Evolutionary conservation across 495 filamentous ascomycete genomes (phyloP), one percentile per base, ranked within the genome.

Genomic region (Hypoxylon lienhwacheense): DNA sequence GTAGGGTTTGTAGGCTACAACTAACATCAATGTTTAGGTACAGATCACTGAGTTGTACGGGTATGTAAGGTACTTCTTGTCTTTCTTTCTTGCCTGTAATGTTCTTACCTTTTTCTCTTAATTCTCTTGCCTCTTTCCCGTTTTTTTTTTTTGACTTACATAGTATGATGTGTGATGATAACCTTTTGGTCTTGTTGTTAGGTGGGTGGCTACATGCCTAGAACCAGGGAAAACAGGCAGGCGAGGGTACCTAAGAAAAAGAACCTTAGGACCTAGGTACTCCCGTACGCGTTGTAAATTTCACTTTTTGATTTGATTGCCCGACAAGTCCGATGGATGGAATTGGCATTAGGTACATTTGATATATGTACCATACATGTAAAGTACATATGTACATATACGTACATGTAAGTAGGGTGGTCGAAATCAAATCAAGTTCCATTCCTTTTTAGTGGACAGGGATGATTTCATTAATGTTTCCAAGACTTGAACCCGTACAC

Each of bases 151-250:
- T n/a, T n/a, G n/a, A n/a, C n/a, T n/a, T n/a, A n/a, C n/a, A n/a
- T n/a, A n/a, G n/a, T n/a, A 7, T 29, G 32, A 21, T 39, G 45
- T 21, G 20, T 7, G 15, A 26, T 26, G 24, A 8, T 26, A 8
- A 8, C n/a, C n/a, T n/a, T n/a, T n/a, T n/a, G n/a, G n/a, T n/a
- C n/a, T 4, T 26, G 24, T 4, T 8, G 22, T 33, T 17, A 29
- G 35, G 42, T 53, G 47, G 55, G 43, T 59, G 43, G 48, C 48
- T 59, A 59, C 55, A 29, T 53, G 55, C 55, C 55, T 48, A 31
- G 22, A 52, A 35, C 43, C 42, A 34, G 49, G 31, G 49, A 31
- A 39, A n/a, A 15, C 33, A 42, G 47, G 39, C 33, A n/a, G 14
- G 31, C 12, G 45, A 5, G 39, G 16, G 32, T 35, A 35, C 32